phyloP scores from a whole-genome alignment of 257 asterid species.

The Euphrasia confusa region DNA sequence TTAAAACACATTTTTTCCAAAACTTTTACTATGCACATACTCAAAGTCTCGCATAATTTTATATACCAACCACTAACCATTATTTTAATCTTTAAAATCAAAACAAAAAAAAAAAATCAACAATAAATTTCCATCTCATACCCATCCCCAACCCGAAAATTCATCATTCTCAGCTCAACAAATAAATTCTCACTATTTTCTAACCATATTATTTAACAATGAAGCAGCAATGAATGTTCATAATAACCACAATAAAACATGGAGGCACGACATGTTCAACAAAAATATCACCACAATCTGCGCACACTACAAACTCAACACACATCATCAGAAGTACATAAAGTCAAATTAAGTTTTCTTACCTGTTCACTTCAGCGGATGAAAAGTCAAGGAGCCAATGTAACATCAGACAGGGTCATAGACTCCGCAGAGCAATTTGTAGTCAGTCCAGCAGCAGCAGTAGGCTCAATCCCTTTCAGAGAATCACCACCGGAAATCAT shows the following conservation, averaged over 20 bases:
- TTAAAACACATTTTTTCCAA: too few species aligned
- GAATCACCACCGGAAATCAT: constrained; percentile 24
- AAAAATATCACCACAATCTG: constrained; percentile 9
- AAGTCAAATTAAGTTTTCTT: constrained; percentile 10
- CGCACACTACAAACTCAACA: constrained; percentile 2
- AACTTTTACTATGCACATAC: too few species aligned
- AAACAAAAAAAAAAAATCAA: too few species aligned
- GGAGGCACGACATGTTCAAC: not conserved
- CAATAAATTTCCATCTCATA: not conserved
- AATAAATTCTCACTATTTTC: too few species aligned
- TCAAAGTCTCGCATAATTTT: too few species aligned
- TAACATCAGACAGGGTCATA: constrained; percentile 33
- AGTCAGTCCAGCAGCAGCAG: constrained; percentile 29
- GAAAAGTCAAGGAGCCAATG: constrained; percentile 28
- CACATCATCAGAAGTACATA: constrained; percentile 8
- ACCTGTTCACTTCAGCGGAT: constrained; percentile 38
- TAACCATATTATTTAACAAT: too few species aligned
- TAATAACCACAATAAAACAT: constrained; percentile 5
- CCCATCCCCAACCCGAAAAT: not conserved
- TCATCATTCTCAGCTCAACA: not conserved
- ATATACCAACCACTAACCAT: too few species aligned
- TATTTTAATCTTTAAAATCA: too few species aligned
- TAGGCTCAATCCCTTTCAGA: constrained; percentile 25
- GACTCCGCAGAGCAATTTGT: constrained; percentile 34
- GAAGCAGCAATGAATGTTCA: not conserved